These are phyloP conservation scores for Agaricus blazei DNA, from an alignment of 768 basidiomycete species.

Conservation along the genomic window DNA sequence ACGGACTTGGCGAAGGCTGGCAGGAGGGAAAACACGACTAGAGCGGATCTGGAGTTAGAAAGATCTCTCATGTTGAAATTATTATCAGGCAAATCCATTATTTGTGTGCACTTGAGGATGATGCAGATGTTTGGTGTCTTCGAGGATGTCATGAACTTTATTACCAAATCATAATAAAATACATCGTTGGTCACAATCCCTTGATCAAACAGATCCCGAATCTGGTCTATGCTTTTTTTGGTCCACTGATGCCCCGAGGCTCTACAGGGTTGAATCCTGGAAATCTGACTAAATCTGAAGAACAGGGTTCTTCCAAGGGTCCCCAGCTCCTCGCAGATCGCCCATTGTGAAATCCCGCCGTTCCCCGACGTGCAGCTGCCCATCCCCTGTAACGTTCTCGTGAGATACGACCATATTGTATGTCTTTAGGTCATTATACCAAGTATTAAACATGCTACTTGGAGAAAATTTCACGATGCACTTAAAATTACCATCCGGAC, in stretches of 20 bases:
- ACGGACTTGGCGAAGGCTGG: slow-evolving; percentile 28
- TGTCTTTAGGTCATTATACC: no score
- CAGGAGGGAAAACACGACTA: slow-evolving; percentile 25
- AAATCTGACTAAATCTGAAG: slow-evolving; percentile 2
- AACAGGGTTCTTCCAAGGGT: slow-evolving; percentile 4
- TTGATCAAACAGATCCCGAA: background rate
- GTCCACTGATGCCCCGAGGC: background rate
- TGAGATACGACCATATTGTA: no score
- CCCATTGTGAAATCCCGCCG: background rate
- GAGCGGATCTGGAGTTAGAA: slow-evolving; percentile 35
- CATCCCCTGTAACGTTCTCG: background rate
- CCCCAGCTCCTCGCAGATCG: background rate
- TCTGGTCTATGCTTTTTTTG: background rate
- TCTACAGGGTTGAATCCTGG: slow-evolving; percentile 1
- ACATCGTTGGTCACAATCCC: slow-evolving; percentile 22
- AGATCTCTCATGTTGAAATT: slow-evolving; percentile 30
- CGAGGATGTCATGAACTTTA: slow-evolving; percentile 23
- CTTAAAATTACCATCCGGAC: background rate
- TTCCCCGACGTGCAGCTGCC: background rate
- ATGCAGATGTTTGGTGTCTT: slow-evolving; percentile 16
- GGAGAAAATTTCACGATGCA: background rate
- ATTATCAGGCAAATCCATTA: slow-evolving; percentile 17
- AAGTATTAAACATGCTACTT: background rate
- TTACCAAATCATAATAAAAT: slow-evolving; percentile 10
- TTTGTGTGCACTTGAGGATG: slow-evolving; percentile 15